phyloP scores from a whole-genome alignment of 2,329 filamentous ascomycete genomes.

The Ophiostoma sp. region DNA sequence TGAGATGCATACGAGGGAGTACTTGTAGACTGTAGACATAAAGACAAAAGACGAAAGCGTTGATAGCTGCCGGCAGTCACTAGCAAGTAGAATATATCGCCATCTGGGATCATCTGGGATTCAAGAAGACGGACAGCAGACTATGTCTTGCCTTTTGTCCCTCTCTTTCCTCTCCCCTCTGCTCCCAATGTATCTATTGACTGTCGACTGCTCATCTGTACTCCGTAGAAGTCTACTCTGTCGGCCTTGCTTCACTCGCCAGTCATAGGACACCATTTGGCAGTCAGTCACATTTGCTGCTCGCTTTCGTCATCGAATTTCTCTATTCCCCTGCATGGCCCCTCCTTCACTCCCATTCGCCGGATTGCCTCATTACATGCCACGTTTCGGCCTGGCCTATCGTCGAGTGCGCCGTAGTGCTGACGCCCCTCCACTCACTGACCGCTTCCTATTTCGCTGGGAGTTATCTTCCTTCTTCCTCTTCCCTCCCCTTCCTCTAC shows the following conservation, averaged over 20 bases:
- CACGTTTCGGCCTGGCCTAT: neutral
- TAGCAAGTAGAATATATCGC: neutral
- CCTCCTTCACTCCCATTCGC: neutral
- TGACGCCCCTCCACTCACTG: neutral
- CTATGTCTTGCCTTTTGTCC: neutral
- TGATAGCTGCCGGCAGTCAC: neutral
- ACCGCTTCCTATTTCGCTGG: neutral
- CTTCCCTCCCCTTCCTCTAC: neutral
- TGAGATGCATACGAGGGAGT: neutral
- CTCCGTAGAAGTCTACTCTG: neutral
- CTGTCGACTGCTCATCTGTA: neutral
- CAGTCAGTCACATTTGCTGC: neutral
- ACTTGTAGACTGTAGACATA: neutral
- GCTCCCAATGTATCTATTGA: neutral
- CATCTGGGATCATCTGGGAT: neutral
- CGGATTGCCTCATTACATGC: neutral
- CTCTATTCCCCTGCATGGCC: neutral
- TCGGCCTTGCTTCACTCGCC: neutral
- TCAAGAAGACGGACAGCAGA: neutral
- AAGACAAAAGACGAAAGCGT: neutral
- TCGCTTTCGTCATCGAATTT: neutral
- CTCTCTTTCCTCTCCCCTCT: neutral
- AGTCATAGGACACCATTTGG: neutral
- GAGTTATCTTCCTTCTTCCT: neutral
- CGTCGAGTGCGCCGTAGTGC: neutral